Base-by-base conservation (phyloP, 805 yeast species). In the Sporopachydermia quercuum region DNA sequence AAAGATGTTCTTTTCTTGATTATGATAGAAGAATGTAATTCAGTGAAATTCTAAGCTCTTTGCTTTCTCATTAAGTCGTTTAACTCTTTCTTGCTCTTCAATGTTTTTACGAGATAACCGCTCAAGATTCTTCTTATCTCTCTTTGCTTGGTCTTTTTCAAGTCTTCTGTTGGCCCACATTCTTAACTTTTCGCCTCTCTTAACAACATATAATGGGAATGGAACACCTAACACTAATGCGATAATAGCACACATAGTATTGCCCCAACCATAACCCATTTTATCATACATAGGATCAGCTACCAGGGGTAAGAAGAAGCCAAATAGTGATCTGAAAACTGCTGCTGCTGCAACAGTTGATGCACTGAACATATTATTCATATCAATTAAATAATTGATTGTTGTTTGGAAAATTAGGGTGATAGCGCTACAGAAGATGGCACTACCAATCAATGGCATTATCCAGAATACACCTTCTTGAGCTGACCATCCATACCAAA, bases 401-500 rank as follows among this genome's bases (percentile, higher is more conserved):
- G 74, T 68, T n/a, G 75, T 64, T 47, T 74, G 81, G 57, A 79
- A 79, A n/a, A 75, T 74, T 3, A 76, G 70, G 42, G 75, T 68
- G 34, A 76, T 55, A 2, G 74, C 74, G n/a, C 70, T 66, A 2
- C 78, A 77, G 52, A 76, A 76, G 16, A 79, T 57, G 3, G 61
- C 68, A 14, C 75, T 64, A 2, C 86, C 87, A 19, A 78, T 59
- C 19, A 62, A 59, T 0, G 83, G 80, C 64, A 76, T 70, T 34
- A 78, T 65, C 78, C 80, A 78, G 39, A 65, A 73, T 36, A 73
- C 50, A 19, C 67, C 52, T 19, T 67, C 60, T 49, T 75, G 60
- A 1, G 80, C 77, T 23, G 77, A 67, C 86, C 85, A 78, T 13
- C 85, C 86, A 49, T 73, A 76, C 74, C 82, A 74, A 43, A 78